Conservation (phyloP, 164 flowering plant species). For the Chimonanthus praecox region DNA sequence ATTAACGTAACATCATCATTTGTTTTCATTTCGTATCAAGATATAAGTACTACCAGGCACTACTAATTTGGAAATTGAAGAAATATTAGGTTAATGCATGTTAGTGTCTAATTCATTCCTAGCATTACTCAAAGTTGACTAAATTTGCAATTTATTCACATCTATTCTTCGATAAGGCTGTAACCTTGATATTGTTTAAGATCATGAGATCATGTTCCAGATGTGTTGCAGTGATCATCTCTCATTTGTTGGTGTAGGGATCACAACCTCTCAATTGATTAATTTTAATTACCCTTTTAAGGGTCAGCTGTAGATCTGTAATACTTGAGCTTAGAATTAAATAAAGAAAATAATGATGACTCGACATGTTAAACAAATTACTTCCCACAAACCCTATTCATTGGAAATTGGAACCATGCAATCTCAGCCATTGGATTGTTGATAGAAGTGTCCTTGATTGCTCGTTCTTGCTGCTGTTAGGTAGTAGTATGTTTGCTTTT, state of each 20-base stretch:
- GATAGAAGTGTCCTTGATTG: slow-evolving; percentile 2
- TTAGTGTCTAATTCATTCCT: too few species aligned
- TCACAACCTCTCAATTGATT: slow-evolving; percentile 74
- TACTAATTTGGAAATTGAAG: too few species aligned
- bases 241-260: slow-evolving; percentile 27
- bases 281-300: slow-evolving; percentile 59
- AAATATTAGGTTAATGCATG: too few species aligned
- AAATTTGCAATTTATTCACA: too few species aligned
- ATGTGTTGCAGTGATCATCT: not conserved
- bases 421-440: slow-evolving; percentile 7
- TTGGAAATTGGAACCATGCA: not conserved
- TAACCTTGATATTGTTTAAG: not conserved
- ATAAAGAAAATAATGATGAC: slow-evolving; percentile 1
- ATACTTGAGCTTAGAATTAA: not conserved
- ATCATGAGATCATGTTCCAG: not conserved
- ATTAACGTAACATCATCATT: not conserved
- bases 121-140: not conserved
- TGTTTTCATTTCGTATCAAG: not conserved
- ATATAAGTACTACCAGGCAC: too few species aligned
- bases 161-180: not conserved
- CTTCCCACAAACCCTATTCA: not conserved
- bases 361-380: not conserved
- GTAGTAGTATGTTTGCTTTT: slow-evolving; percentile 15
- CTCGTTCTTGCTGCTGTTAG: slow-evolving; percentile 8
- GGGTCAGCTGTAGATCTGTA: slow-evolving; percentile 44